A percentile compares a stretch with the other conserved stretches of the same genome.
These are phyloP conservation scores for Hydrangea macrophylla DNA, from an alignment of 148 eudicot genomes.

Conservation along the genomic window DNA sequence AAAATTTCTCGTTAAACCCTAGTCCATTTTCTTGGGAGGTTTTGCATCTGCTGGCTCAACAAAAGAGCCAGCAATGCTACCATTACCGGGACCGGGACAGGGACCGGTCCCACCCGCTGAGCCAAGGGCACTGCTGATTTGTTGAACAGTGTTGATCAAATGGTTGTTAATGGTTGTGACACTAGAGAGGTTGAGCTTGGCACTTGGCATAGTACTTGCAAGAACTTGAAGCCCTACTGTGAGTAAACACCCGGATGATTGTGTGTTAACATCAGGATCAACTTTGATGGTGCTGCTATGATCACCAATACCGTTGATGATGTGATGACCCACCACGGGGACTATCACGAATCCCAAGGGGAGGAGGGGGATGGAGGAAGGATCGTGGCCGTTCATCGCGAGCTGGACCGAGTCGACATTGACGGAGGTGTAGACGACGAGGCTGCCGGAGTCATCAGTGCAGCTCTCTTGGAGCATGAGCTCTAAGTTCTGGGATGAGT, in stretches of 20 bases:
- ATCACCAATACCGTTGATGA: constrained; percentile 4
- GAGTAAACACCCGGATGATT: constrained; percentile 54
- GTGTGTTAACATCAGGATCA: neutral
- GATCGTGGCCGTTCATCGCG: constrained; percentile 86
- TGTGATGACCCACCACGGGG: constrained; percentile 34
- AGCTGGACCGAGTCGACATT: constrained; percentile 81
- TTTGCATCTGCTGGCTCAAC: constrained; percentile 12
- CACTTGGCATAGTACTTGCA: constrained; percentile 69
- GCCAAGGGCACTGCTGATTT: constrained; percentile 56
- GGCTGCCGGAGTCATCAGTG: constrained; percentile 88
- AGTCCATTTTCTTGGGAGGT: constrained; percentile 12
- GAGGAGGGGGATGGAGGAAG: constrained; percentile 78
- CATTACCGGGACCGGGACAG: constrained; percentile 7
- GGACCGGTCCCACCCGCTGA: constrained; percentile 7
- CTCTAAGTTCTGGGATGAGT: constrained; percentile 89
- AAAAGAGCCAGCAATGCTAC: neutral
- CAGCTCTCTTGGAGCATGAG: constrained; percentile 96
- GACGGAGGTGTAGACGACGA: constrained; percentile 75
- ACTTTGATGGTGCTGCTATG: constrained; percentile 1
- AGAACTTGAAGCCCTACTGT: constrained; percentile 84
- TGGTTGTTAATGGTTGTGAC: constrained; percentile 75
- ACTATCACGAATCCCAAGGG: constrained; percentile 79
- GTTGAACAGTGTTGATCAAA: constrained; percentile 59
- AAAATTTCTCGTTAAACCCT: no score
- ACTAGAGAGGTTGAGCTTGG: constrained; percentile 78